phyloP scores from a whole-genome alignment of 1,284 basidiomycete genomes.

The Schizophyllum commune region DNA sequence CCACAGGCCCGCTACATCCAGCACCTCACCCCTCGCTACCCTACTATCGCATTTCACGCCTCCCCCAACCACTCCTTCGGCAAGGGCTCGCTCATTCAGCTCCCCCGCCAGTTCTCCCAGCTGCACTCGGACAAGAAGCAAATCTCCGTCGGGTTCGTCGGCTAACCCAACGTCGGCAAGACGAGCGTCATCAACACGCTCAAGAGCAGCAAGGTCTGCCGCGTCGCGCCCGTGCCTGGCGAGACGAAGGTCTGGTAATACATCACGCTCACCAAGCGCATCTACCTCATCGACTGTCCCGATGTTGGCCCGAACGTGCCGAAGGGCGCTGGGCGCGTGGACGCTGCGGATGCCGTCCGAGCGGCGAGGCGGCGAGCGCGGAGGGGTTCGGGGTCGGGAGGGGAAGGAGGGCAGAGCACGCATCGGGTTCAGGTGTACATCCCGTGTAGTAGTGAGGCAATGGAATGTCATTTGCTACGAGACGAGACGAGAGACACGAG shows the following conservation, averaged over 20 bases:
- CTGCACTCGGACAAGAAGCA: conserved; percentile 99
- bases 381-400: too few relatives aligned
- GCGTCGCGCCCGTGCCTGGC: conserved; percentile 93
- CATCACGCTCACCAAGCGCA: conserved; percentile 91
- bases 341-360: conserved; percentile 92
- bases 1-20: conserved; percentile 91
- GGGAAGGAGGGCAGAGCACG: too few relatives aligned
- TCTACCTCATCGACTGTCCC: conserved; percentile 99
- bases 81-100: conserved; percentile 95
- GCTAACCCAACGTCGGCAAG: conserved; percentile 99
- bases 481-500: too few relatives aligned
- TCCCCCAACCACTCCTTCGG: conserved; percentile 99
- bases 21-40: conserved; percentile 89
- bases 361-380: too few relatives aligned
- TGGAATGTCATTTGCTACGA: too few relatives aligned
- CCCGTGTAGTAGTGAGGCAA: too few relatives aligned
- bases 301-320: conserved; percentile 96
- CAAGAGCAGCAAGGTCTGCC: conserved; percentile 97
- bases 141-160: conserved; percentile 96
- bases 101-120: conserved; percentile 93
- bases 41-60: conserved; percentile 97
- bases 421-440: too few relatives aligned
- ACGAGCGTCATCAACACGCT: conserved; percentile 97
- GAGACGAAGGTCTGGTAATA: conserved; percentile 99
- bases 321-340: conserved; percentile 95